A percentile compares a stretch with the other conserved stretches of the same genome.
Evolutionary conservation across 1,139 yeast species (phyloP).

Genomic region (Pichia sp.): DNA sequence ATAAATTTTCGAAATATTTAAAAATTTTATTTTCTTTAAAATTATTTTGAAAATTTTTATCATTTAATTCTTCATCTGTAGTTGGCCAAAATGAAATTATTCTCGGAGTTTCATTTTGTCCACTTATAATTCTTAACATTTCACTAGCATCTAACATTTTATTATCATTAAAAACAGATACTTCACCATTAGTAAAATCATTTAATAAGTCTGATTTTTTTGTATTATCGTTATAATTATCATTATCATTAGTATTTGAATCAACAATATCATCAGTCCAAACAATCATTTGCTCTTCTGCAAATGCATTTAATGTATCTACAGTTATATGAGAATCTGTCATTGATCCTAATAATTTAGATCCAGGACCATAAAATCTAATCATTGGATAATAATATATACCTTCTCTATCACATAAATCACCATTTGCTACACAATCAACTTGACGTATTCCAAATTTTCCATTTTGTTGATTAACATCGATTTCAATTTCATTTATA

Average conservation of each 20-base stretch:
- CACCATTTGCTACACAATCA: conserved; percentile 67
- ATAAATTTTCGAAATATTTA: conserved; percentile 42
- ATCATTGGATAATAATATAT: conserved; percentile 53
- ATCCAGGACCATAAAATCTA: conserved; percentile 54
- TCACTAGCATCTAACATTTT: conserved; percentile 29
- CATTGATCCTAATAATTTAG: conserved; percentile 29
- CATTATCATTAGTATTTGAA: neutral
- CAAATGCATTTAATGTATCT: conserved; percentile 46
- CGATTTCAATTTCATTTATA: neutral
- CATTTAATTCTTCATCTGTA: conserved; percentile 36
- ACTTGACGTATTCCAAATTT: conserved; percentile 57
- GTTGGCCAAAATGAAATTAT: conserved; percentile 65
- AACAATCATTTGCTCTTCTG: conserved; percentile 42
- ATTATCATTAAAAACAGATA: conserved; percentile 4
- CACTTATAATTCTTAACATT: conserved; percentile 41
- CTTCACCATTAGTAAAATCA: conserved; percentile 3
- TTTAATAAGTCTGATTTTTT: neutral
- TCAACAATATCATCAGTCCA: conserved; percentile 22
- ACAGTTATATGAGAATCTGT: conserved; percentile 35
- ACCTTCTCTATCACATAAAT: conserved; percentile 57
- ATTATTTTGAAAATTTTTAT: conserved; percentile 32
- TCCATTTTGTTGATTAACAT: neutral
- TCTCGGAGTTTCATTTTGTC: conserved; percentile 42
- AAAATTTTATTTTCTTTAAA: conserved; percentile 34
- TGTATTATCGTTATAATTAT: neutral